These are phyloP conservation scores for Lasiodiplodia sp. DNA, from an alignment of 2,329 filamentous ascomycete species.

Conservation along the genomic window DNA sequence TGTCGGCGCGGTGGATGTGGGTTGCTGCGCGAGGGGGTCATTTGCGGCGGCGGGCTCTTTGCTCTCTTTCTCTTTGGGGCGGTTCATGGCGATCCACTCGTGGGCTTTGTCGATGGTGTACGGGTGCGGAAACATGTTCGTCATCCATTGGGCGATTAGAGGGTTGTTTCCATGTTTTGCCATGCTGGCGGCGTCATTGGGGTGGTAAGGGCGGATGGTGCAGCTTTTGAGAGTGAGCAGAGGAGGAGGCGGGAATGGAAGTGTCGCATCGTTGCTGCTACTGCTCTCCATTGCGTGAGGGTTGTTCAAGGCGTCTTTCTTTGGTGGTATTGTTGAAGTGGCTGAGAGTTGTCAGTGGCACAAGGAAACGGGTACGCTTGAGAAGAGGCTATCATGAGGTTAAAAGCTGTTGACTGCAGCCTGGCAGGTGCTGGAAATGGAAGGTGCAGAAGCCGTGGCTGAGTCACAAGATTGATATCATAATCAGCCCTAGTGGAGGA, in stretches of 20 bases:
- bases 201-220: constrained; percentile 42
- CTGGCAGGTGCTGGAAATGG: neutral
- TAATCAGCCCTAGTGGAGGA: neutral
- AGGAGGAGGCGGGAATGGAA: constrained; percentile 38
- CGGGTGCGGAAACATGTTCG: constrained; percentile 47
- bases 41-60: neutral
- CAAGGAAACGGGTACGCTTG: neutral
- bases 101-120: constrained; percentile 45
- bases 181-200: constrained; percentile 40
- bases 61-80: constrained; percentile 22
- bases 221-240: constrained; percentile 41
- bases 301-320: neutral
- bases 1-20: constrained; percentile 36
- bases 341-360: neutral
- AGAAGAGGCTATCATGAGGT: neutral
- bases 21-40: constrained; percentile 10
- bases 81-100: constrained; percentile 46
- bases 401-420: neutral
- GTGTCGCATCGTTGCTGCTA: neutral
- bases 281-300: neutral
- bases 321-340: neutral
- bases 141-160: constrained; percentile 46
- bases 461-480: neutral
- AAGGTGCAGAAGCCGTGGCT: neutral
- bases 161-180: constrained; percentile 41